These are phyloP conservation scores for Durusdinium trenchii DNA, from an alignment of 73 alveolate genomes.

Conservation along the genomic window DNA sequence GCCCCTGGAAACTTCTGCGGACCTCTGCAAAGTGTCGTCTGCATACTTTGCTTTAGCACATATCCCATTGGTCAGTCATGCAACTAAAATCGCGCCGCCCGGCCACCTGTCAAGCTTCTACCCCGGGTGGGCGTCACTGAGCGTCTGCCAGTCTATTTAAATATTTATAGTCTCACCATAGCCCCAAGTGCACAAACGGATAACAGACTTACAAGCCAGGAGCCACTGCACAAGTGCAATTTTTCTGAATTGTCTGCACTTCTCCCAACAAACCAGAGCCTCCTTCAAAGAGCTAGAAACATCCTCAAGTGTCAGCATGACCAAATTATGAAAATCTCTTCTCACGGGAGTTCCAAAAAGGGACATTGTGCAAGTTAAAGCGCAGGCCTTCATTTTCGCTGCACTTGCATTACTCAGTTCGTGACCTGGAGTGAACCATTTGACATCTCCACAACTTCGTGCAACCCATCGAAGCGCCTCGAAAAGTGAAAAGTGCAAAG, in stretches of 20 bases:
- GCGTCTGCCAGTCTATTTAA: too few species aligned
- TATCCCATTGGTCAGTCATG: too few species aligned
- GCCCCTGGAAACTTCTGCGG: too few species aligned
- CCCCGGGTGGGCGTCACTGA: too few species aligned
- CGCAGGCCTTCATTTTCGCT: too few species aligned
- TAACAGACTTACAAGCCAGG: background rate
- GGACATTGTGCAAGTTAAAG: too few species aligned
- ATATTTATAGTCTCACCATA: too few species aligned
- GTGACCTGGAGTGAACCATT: slow-evolving; percentile 64
- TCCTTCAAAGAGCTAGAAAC: slow-evolving; percentile 92
- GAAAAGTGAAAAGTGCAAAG: background rate
- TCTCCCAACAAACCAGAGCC: background rate
- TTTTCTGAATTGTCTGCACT: background rate
- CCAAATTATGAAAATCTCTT: too few species aligned
- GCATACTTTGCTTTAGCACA: background rate
- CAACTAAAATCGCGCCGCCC: too few species aligned
- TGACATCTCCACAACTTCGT: slow-evolving; percentile 69
- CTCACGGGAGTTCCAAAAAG: too few species aligned
- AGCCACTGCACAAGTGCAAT: background rate
- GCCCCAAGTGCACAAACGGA: too few species aligned
- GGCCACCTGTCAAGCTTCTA: too few species aligned
- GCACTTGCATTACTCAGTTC: background rate
- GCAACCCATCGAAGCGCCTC: slow-evolving; percentile 85
- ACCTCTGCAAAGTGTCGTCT: background rate
- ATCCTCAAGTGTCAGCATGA: background rate